Percentiles rank a stretch among this genome's conserved stretches.
Evolutionary conservation across 139 green algal genomes (phyloP).

Genomic region (Asterochloris sp.): DNA sequence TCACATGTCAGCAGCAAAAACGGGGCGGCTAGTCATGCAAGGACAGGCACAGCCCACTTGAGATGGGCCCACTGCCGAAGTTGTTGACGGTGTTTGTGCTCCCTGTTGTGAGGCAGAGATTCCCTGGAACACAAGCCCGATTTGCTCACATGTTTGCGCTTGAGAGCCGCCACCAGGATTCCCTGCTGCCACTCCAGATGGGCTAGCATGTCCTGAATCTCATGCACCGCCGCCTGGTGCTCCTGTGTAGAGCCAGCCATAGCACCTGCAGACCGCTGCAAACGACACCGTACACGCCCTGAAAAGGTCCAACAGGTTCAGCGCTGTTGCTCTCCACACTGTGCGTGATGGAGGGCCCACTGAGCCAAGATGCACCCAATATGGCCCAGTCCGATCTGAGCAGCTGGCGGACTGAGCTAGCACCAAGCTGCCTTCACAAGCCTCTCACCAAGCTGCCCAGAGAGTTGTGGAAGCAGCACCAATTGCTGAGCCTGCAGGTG

Average conservation of each 20-base stretch:
- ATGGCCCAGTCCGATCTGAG: background rate
- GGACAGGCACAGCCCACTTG: no score
- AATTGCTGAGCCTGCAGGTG: background rate
- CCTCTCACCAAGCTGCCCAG: background rate
- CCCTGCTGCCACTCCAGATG: background rate
- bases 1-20: background rate
- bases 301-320: background rate
- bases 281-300: background rate
- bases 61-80: no score
- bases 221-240: no score
- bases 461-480: background rate
- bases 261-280: background rate
- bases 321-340: background rate
- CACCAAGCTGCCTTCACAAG: background rate
- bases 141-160: background rate
- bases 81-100: background rate
- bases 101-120: background rate
- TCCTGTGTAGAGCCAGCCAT: no score
- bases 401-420: background rate
- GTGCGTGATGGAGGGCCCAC: background rate
- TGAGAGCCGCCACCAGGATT: background rate
- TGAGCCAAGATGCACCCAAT: background rate
- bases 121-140: background rate
- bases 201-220: background rate
- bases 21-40: no score